phyloP scores from a whole-genome alignment of 257 asterid genomes.

The Ilex aquifolium region DNA sequence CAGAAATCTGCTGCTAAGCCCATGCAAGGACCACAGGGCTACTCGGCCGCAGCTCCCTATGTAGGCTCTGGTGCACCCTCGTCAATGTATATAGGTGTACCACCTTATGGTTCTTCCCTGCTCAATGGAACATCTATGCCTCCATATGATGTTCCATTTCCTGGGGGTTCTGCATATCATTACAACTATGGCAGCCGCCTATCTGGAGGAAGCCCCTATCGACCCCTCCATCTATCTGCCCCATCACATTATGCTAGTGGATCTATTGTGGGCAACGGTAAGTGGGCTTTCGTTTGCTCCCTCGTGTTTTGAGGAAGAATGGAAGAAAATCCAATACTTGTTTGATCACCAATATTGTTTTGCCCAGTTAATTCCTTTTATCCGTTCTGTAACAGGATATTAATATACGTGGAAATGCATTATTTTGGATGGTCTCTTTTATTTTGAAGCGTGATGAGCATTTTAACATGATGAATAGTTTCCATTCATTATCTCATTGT shows the following conservation, averaged over 20 bases:
- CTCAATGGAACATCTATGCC: conserved; percentile 67
- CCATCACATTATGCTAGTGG: conserved; percentile 82
- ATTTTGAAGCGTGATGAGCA: no score
- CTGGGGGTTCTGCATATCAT: conserved; percentile 80
- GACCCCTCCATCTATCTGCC: conserved; percentile 57
- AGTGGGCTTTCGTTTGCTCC: conserved; percentile 2
- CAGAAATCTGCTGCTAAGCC: conserved; percentile 70
- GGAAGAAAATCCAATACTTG: no score
- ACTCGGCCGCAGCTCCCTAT: conserved; percentile 57
- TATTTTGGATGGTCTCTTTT: no score
- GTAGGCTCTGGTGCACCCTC: conserved; percentile 70
- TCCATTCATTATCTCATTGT: neutral
- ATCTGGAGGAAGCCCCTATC: conserved; percentile 81
- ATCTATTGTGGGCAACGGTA: conserved; percentile 64
- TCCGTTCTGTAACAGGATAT: no score
- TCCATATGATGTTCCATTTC: conserved; percentile 76
- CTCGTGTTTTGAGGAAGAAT: neutral
- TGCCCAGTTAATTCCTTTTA: no score
- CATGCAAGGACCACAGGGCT: conserved; percentile 58
- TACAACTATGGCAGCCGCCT: conserved; percentile 74
- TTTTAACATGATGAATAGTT: neutral
- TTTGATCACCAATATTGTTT: no score
- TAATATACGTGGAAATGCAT: no score
- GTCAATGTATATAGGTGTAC: conserved; percentile 71
- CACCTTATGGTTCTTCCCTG: conserved; percentile 74